phyloP scores from a whole-genome alignment of 306 rosid species.

The Citrullus colocynthis region DNA sequence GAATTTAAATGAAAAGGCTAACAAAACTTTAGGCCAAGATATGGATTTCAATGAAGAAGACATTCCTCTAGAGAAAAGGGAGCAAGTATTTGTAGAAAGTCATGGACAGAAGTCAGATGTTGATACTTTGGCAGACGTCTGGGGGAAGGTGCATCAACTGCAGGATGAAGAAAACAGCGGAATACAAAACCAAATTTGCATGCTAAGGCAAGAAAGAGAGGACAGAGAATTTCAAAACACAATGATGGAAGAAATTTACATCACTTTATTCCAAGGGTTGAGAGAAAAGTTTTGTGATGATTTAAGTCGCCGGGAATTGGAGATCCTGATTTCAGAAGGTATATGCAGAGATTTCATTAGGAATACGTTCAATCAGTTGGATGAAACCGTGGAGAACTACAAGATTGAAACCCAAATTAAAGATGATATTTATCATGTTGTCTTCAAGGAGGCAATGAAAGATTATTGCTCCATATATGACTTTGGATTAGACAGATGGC shows the following conservation, averaged over 20 bases:
- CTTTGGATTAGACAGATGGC: background rate
- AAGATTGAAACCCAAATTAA: conserved; percentile 27
- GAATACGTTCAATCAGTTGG: conserved; percentile 32
- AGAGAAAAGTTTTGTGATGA: conserved; percentile 11
- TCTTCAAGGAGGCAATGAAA: conserved; percentile 17
- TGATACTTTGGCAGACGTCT: conserved; percentile 16
- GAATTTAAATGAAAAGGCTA: conserved; percentile 19
- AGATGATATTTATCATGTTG: conserved; percentile 25
- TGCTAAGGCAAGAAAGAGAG: conserved; percentile 19
- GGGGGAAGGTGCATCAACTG: conserved; percentile 25
- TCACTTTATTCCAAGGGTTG: conserved; percentile 16
- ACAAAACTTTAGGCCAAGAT: conserved; percentile 7
- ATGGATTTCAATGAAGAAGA: conserved; percentile 1
- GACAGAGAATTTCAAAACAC: conserved; percentile 12
- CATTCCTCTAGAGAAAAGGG: background rate
- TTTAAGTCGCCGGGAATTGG: conserved; percentile 18
- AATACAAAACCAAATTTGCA: conserved; percentile 10
- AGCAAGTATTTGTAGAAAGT: conserved; percentile 7
- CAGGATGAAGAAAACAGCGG: conserved; percentile 13
- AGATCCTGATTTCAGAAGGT: conserved; percentile 23
- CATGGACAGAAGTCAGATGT: conserved; percentile 4
- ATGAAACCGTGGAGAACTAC: conserved; percentile 20
- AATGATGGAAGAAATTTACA: conserved; percentile 15
- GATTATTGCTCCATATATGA: background rate
- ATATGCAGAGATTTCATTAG: conserved; percentile 17